Base-by-base conservation (phyloP, 1,284 basidiomycete species). In the Boletellus deceptivus region DNA sequence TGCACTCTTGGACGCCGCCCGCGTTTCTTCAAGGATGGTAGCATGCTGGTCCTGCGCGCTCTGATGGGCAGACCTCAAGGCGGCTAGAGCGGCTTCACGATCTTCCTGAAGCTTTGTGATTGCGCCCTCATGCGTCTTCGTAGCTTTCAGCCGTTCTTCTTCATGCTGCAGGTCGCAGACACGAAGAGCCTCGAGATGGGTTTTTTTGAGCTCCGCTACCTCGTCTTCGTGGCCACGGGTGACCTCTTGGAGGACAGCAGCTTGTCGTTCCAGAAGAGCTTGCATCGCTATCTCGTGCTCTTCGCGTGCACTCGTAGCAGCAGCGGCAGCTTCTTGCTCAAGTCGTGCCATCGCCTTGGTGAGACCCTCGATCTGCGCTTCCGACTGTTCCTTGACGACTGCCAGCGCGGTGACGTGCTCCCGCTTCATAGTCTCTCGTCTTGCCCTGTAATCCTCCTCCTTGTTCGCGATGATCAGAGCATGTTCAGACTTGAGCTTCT, bases 401-500 rank as follows among this genome's bases (percentile, higher is more conserved):
- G 69, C 65, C 41, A 77, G 50, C 8, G 70, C 64, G 3, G 65
- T 62, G 4, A 64, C 48, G 45, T 79, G 75, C 51, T 76, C 74
- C 10, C 69, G 59, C 49, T 73, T 74, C 53, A 74, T 62, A 44
- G 66, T 69, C 57, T 74, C 71, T 17, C 76, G 63, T n/a, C 70
- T 65, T 22, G 64, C 54, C 38, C 73, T 67, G 54, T 84, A 78
- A 49, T 84, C 82, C 48, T 84, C 82, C 44, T 81, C 79, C 63
- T 80, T 82, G 42, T 75, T 73, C 31, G 75, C 70, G 38, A 86
- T 59, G 17, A 70, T 65, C 34, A 78, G 72, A 3, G 70, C 64
- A 60, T 88, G 85, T 25, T 85, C 82, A n/a, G 76, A 75, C 62
- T 81, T 83, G 43, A 86, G 67, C 49, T 72, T 76, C 59, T 85